phyloP scores from a whole-genome alignment of 2,329 filamentous ascomycete species.

The Talaromyces verruculosus region DNA sequence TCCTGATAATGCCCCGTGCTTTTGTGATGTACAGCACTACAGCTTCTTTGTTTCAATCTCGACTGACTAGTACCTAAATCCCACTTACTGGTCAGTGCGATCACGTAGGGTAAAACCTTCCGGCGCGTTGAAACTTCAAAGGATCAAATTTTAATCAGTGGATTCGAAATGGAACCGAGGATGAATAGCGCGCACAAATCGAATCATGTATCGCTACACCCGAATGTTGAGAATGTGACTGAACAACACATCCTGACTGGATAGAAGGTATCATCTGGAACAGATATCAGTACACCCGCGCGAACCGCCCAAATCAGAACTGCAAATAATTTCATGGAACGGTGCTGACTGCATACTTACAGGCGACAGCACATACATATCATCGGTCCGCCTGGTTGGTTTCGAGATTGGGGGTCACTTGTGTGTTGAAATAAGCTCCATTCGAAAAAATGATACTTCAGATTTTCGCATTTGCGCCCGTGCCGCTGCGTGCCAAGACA shows the following conservation, averaged over 20 bases:
- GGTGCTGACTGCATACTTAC: neutral
- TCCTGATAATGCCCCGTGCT: neutral
- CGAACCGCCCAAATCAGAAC: conserved; percentile 14
- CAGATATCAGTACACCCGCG: conserved; percentile 3
- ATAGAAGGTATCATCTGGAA: neutral
- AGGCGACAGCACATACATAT: conserved; percentile 1
- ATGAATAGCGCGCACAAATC: neutral
- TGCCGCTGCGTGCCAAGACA: neutral
- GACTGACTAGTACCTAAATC: conserved; percentile 1
- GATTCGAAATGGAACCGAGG: neutral
- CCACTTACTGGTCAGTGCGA: neutral
- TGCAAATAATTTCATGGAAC: neutral
- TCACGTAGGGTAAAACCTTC: neutral
- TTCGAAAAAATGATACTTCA: conserved; percentile 6
- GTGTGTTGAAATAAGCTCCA: neutral
- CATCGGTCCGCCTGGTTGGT: neutral
- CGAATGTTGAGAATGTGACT: neutral
- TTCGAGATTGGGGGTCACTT: conserved; percentile 3
- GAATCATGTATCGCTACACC: neutral
- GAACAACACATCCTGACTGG: neutral
- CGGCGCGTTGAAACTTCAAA: neutral
- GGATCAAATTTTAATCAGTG: neutral
- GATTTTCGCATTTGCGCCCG: conserved; percentile 8
- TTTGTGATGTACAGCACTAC: neutral
- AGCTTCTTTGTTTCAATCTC: neutral